Evolutionary conservation across 2,329 filamentous ascomycete species (phyloP), one percentile per base, ranked within the genome.

Genomic region (Aspergillus persii): DNA sequence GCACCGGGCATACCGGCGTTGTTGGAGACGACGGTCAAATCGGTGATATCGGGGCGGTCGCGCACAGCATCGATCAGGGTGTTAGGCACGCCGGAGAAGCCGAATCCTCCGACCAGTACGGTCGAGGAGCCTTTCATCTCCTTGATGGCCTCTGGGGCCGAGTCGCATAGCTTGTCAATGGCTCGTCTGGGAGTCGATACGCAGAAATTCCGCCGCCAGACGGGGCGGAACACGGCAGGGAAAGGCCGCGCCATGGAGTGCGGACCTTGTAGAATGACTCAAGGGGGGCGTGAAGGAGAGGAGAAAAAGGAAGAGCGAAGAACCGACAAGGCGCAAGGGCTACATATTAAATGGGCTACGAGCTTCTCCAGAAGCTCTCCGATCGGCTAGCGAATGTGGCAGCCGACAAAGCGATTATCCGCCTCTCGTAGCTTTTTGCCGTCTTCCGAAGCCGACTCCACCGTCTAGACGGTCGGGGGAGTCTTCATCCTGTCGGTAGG

Each of bases 11-110:
- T 87, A 36, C 90, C 90, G 8, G 90, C 90, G 74, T 94, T 94
- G 74, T 94, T 94, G 56, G 89, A 92, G 9, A 93, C 89, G 46
- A 89, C 89, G 2, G 89, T 92, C 50, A 94, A 80, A n/a, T 86
- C 75, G 55, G 74, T 81, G 56, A 83, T 73, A 46, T 77, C 81
- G 6, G 87, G 84, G 68, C 86, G 79, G 48, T 80, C 79, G 54
- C 86, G 83, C 26, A 94, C 82, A 46, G 88, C 86, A 52, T 86
- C 81, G 70, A 92, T 93, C 58, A 74, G 62, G 26, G 69, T 70
- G 56, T 65, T 66, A 18, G 67, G 66, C 8, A 70, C 63, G 59
- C 90, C 90, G 62, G 89, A 92, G 31, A 94, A 83, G 27, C 90
- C 91, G 73, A 94, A 94, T 1, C 90, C 90, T 50, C 90, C 88